Evolutionary conservation across 129 eudicot species (phyloP).

Genomic region (Arctium minus): DNA sequence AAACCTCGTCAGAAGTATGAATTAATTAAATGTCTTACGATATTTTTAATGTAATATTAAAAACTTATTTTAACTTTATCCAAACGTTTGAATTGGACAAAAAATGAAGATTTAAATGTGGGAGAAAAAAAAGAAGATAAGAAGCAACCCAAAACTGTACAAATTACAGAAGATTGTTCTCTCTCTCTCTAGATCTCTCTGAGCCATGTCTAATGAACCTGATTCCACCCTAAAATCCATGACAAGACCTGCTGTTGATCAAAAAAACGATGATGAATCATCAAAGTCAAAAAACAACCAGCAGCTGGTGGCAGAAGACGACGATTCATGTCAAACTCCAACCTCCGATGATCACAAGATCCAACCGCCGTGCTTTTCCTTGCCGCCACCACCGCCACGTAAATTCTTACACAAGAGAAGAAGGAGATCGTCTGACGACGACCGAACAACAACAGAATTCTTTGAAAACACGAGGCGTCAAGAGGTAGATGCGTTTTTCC

Average conservation of each 20-base stretch:
- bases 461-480: conserved; percentile 23
- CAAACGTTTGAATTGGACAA: neutral
- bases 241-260: conserved; percentile 3
- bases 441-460: conserved; percentile 1
- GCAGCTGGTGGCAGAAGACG: neutral
- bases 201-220: neutral
- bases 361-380: neutral
- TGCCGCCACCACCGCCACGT: conserved; percentile 19
- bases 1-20: too few species aligned
- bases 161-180: conserved; percentile 15
- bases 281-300: conserved; percentile 15
- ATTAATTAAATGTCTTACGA: too few species aligned
- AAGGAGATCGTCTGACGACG: conserved; percentile 10
- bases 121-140: conserved; percentile 14
- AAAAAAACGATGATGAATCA: conserved; percentile 2
- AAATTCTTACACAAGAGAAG: conserved; percentile 13
- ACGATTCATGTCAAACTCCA: conserved; percentile 24
- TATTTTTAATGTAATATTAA: too few species aligned
- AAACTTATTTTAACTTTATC: neutral
- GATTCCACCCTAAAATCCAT: conserved; percentile 7
- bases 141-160: neutral
- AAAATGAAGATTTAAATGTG: neutral
- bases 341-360: conserved; percentile 32
- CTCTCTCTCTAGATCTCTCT: neutral
- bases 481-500: conserved; percentile 34